Base-by-base conservation (phyloP, 306 rosid genomes). In the Prosopis cineraria region DNA sequence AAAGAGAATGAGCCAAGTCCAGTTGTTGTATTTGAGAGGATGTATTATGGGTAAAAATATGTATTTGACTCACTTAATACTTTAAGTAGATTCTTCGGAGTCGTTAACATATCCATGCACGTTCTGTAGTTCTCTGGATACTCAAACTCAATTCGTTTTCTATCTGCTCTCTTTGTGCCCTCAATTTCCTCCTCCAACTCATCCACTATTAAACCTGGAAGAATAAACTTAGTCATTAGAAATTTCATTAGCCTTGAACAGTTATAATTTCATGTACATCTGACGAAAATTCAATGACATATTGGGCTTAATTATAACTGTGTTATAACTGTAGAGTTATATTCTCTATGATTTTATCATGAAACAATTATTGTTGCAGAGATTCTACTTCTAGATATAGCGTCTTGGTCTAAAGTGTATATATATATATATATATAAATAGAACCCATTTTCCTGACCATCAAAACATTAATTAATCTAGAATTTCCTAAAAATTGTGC, bases 61-160 rank as follows among this genome's bases (percentile, higher is more conserved):
- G 20, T 52, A 52, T 79, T 48, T 34, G 27, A 83, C 85, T 31
- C 68, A 83, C 87, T 69, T 62, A 70, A 25, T 62, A 37, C 60
- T 81, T 69, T 73, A 68, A 77, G 5, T n/a, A 43, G 20, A 3
- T 19, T 33, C 70, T 73, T 86, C 44, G 65, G 74, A 36, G 30
- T 50, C 19, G 24, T 25, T 48, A 86, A 7, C 66, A 80, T 33
- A 76, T 20, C 10, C 41, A 67, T 16, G 81, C 87, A 83, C 45
- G 87, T 77, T 20, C 3, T 76, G 56, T 86, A 83, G 83, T 86
- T 86, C 55, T 39, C 33, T 39, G 89, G 87, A 68, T 37, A 74
- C 41, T 56, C 55, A 22, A 68, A 75, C 34, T 67, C 45, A 22
- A 63, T 3, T 29, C 10, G 62, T 34, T 71, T 2, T 22, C 47